Base-by-base conservation (phyloP, 1,284 basidiomycete genomes). In the Cryptococcus hybrid region DNA sequence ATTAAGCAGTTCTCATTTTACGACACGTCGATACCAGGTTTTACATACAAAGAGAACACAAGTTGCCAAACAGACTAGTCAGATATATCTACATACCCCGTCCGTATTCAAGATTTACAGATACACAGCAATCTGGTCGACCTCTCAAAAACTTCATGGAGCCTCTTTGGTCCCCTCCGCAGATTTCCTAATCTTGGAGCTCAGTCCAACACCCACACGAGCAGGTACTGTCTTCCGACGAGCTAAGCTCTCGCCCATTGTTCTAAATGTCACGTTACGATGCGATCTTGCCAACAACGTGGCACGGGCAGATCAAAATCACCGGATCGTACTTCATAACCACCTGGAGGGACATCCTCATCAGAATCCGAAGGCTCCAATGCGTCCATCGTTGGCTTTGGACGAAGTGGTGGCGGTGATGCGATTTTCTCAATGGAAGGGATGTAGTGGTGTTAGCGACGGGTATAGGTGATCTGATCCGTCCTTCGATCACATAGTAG, bases 301-400 rank as follows among this genome's bases (percentile, higher is more conserved):
- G 12, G 57, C 56, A 13, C 58, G 43, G 18, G 47, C 39, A 13
- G 52, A 46, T 4, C 60, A 11, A 55, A 55, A 45, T 67, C 63
- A 13, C 57, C 57, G 3, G 57, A 50, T 3, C 60, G 57, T 2
- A 71, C 59, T 44, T 69, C 58, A 48, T 75, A 78, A 0, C 74
- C 75, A 5, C 73, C 74, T 1, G 64, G 58, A 0, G 77, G 75
- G 2, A 66, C 67, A n/a, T 78, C 77, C 7, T 78, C 77, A 63
- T 78, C 77, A 11, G 77, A 78, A 51, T 77, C 75, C 3, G 73
- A 75, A 3, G 69, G 68, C 34, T 70, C 68, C 64, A 78, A 24
- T 30, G 70, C 18, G 69, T 42, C 42, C 67, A 69, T 11, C 63
- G 59, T 34, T 52, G 59, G 35, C 48, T 45, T 13, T 38, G 56